Evolutionary conservation across 2,329 filamentous ascomycete species (phyloP).

Genomic region (Talaromyces sp.): DNA sequence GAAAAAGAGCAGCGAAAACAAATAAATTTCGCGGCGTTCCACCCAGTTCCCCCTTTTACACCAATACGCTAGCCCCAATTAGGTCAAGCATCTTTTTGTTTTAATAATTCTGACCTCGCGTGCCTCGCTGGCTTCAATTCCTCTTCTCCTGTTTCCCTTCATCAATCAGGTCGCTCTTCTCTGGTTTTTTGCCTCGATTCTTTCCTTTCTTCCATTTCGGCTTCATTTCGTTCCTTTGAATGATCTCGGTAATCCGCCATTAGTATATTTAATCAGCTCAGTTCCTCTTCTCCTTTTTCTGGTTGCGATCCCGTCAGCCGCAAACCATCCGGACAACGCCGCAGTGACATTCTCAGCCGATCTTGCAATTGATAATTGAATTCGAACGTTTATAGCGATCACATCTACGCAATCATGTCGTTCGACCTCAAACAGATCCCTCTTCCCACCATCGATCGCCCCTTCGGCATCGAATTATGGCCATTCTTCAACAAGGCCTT

Average conservation of each 20-base stretch:
- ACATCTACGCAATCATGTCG: conserved; percentile 43
- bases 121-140: conserved; percentile 39
- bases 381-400: not conserved
- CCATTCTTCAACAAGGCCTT: conserved; percentile 89
- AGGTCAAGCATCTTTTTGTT: not conserved
- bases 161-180: conserved; percentile 21
- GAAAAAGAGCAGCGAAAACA: not conserved
- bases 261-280: conserved; percentile 1
- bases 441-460: conserved; percentile 79
- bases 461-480: conserved; percentile 90
- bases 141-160: conserved; percentile 21
- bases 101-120: conserved; percentile 6
- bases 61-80: not conserved
- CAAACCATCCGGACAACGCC: conserved; percentile 3
- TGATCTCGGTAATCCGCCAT: not conserved
- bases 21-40: not conserved
- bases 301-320: not conserved
- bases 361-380: not conserved
- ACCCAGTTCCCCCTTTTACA: conserved; percentile 12
- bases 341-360: not conserved
- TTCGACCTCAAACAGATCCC: conserved; percentile 51
- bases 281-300: not conserved
- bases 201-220: not conserved
- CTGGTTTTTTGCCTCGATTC: conserved; percentile 10
- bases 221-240: not conserved